Evolutionary conservation across 192 early-diverging fungal genomes (phyloP).

Genomic region (Gaertneriomyces semiglobifer): DNA sequence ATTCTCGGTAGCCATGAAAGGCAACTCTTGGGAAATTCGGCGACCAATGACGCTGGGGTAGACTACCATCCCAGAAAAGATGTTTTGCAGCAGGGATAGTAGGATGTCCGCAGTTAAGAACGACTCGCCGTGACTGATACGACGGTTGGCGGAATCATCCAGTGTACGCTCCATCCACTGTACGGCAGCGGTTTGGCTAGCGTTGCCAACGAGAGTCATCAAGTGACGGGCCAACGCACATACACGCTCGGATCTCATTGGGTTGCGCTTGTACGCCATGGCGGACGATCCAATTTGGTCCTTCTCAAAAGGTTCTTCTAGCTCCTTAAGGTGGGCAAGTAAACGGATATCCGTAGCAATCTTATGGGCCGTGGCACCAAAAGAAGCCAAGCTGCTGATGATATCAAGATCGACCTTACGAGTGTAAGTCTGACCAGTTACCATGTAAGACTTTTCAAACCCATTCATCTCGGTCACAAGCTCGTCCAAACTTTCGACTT

Average conservation of each 20-base stretch:
- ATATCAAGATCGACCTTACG: constrained; percentile 97
- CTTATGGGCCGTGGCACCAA: constrained; percentile 95
- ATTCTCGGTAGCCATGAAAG: constrained; percentile 99
- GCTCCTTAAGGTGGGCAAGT: constrained; percentile 93
- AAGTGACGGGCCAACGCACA: constrained; percentile 94
- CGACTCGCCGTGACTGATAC: constrained; percentile 92
- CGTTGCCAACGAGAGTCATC: constrained; percentile 84
- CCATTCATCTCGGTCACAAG: constrained; percentile 86
- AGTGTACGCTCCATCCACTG: constrained; percentile 98
- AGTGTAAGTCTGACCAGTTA: constrained; percentile 96
- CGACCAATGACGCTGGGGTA: constrained; percentile 92
- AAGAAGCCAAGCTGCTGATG: constrained; percentile 76
- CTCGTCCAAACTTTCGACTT: constrained; percentile 87
- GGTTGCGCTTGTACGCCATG: constrained; percentile 99
- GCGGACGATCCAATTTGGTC: constrained; percentile 98
- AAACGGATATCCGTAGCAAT: constrained; percentile 95
- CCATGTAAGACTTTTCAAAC: constrained; percentile 79
- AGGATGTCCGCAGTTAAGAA: constrained; percentile 97
- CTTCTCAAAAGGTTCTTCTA: constrained; percentile 99
- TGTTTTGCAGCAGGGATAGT: constrained; percentile 91
- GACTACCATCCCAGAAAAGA: constrained; percentile 94
- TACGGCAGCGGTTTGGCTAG: constrained; percentile 81
- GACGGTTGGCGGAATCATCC: constrained; percentile 94
- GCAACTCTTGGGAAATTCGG: constrained; percentile 89
- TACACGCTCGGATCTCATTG: constrained; percentile 96